A percentile compares a stretch with the other conserved stretches of the same genome.
Conservation (phyloP, 768 basidiomycete species). For the Lactarius trivialis region DNA sequence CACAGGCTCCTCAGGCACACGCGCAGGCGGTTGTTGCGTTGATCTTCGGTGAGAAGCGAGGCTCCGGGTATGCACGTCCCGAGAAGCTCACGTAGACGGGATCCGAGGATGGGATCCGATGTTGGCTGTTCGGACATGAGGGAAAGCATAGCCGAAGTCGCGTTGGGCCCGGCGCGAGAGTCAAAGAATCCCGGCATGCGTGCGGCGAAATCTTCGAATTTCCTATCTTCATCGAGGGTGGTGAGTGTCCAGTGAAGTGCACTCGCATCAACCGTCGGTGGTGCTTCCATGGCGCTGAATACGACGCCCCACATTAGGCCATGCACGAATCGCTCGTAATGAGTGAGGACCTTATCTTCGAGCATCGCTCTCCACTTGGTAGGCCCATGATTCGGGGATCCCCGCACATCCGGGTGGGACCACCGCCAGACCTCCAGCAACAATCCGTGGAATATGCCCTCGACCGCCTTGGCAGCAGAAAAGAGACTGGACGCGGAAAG, state of each 20-base stretch:
- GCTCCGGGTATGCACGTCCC: background rate
- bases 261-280: background rate
- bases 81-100: background rate
- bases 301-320: background rate
- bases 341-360: background rate
- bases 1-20: background rate
- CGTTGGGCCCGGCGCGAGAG: background rate
- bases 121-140: background rate
- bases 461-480: background rate
- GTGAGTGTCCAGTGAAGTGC: background rate
- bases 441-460: background rate
- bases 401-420: background rate
- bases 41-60: background rate
- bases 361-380: background rate
- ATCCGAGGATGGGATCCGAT: background rate
- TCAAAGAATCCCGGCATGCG: background rate
- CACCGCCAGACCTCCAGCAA: background rate
- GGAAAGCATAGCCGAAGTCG: background rate
- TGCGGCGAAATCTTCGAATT: background rate
- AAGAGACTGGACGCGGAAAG: background rate
- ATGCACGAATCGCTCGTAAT: background rate
- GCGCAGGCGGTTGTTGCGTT: background rate
- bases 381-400: background rate
- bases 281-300: background rate
- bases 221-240: background rate